Conservation (phyloP, 2,329 filamentous ascomycete genomes). For the Colletotrichum godetiae region DNA sequence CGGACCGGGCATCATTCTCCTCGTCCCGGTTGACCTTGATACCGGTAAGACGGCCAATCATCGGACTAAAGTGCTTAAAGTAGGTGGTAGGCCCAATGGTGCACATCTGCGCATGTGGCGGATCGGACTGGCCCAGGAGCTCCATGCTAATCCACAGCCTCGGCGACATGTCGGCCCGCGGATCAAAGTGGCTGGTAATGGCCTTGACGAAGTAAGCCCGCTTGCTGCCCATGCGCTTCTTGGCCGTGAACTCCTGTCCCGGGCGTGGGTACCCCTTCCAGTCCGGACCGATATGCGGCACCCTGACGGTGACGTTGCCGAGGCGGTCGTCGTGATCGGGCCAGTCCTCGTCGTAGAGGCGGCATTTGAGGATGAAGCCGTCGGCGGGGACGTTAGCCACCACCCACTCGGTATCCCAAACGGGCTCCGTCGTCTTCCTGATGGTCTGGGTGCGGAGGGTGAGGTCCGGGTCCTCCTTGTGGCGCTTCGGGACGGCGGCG, state of each 20-base stretch:
- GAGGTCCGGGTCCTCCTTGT: constrained; percentile 87
- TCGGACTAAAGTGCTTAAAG: constrained; percentile 87
- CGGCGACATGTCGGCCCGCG: constrained; percentile 75
- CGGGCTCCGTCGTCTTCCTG: constrained; percentile 76
- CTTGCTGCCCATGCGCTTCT: constrained; percentile 89
- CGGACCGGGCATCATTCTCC: constrained; percentile 53
- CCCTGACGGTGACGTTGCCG: constrained; percentile 83
- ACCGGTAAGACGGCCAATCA: constrained; percentile 85
- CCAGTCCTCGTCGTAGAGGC: constrained; percentile 90
- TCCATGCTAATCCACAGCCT: constrained; percentile 79
- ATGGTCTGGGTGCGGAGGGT: constrained; percentile 81
- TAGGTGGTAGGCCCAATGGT: constrained; percentile 81
- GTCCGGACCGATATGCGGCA: constrained; percentile 67
- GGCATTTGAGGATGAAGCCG: constrained; percentile 86
- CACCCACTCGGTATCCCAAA: constrained; percentile 88
- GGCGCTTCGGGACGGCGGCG: constrained; percentile 75
- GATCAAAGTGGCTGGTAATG: constrained; percentile 71
- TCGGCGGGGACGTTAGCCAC: constrained; percentile 86
- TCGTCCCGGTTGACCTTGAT: constrained; percentile 75
- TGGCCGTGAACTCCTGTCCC: constrained; percentile 73
- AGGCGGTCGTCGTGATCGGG: constrained; percentile 88
- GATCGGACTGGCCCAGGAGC: constrained; percentile 80
- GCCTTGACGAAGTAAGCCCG: constrained; percentile 83
- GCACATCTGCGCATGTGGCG: constrained; percentile 76
- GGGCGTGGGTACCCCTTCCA: constrained; percentile 76